A percentile compares a stretch with the other conserved stretches of the same genome.
These are phyloP conservation scores for Pyrenophora tritici-repentis DNA, from an alignment of 2,329 filamentous ascomycete species.

Conservation along the genomic window DNA sequence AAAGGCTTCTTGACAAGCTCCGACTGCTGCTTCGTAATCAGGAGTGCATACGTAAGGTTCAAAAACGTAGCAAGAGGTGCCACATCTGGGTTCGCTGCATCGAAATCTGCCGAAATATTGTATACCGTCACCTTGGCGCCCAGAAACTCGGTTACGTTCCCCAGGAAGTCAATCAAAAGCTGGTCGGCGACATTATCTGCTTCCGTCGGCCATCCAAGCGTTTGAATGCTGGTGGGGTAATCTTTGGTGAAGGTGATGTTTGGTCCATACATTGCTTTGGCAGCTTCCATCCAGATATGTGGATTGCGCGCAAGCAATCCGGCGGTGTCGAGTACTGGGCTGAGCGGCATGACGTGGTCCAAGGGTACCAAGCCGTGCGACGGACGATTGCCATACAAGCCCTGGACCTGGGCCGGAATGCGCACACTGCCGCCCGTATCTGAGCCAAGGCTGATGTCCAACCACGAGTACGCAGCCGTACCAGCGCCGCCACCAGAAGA, in stretches of 20 bases:
- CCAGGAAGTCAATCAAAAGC: constrained; percentile 51
- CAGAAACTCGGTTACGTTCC: constrained; percentile 52
- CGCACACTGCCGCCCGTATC: constrained; percentile 59
- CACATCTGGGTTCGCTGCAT: constrained; percentile 38
- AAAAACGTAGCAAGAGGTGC: constrained; percentile 46
- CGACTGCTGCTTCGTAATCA: constrained; percentile 56
- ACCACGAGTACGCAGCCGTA: constrained; percentile 53
- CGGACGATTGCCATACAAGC: constrained; percentile 58
- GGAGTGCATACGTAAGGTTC: constrained; percentile 52
- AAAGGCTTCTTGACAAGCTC: constrained; percentile 55
- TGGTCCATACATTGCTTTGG: constrained; percentile 51
- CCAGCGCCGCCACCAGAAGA: constrained; percentile 54
- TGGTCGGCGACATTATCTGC: constrained; percentile 40
- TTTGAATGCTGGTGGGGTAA: constrained; percentile 52
- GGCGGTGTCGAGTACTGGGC: constrained; percentile 54
- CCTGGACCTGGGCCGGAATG: constrained; percentile 55
- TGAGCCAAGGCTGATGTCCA: constrained; percentile 57
- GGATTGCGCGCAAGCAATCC: constrained; percentile 55
- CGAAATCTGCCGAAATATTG: constrained; percentile 47
- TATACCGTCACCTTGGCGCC: constrained; percentile 44
- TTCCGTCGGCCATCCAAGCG: constrained; percentile 50
- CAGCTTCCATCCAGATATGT: constrained; percentile 50
- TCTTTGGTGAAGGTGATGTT: constrained; percentile 51
- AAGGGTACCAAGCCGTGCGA: constrained; percentile 54
- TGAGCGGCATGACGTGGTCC: constrained; percentile 56